Conservation (phyloP, 108 stramenopile species). For the Parietichytrium sp. region DNA sequence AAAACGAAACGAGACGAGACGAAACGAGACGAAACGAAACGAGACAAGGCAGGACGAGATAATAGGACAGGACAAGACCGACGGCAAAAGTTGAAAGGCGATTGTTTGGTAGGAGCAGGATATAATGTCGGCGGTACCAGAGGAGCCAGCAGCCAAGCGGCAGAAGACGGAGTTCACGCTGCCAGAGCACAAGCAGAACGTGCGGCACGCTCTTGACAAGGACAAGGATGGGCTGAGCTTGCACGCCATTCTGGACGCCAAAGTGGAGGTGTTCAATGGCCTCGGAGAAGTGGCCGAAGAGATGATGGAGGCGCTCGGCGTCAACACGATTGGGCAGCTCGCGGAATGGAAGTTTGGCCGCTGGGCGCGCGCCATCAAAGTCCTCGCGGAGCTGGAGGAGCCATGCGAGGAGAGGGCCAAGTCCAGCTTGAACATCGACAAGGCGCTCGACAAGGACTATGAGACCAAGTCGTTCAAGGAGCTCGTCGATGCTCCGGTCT, state of each 20-base stretch:
- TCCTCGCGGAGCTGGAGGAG: constrained; percentile 50
- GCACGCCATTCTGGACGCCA: neutral
- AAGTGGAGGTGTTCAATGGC: neutral
- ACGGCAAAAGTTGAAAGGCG: too few species aligned
- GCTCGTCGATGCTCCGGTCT: constrained; percentile 47
- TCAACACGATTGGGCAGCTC: constrained; percentile 49
- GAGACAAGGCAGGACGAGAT: too few species aligned
- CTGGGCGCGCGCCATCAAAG: constrained; percentile 48
- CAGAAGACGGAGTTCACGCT: neutral
- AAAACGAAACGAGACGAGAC: too few species aligned
- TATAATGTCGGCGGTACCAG: too few species aligned
- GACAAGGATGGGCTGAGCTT: neutral
- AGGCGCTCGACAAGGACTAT: constrained; percentile 56
- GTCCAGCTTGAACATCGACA: constrained; percentile 53
- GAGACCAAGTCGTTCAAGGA: constrained; percentile 55
- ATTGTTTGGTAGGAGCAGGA: too few species aligned
- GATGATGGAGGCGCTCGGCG: constrained; percentile 1
- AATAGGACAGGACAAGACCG: too few species aligned
- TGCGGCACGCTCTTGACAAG: constrained; percentile 4
- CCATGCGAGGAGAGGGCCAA: constrained; percentile 32
- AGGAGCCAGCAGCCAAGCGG: too few species aligned
- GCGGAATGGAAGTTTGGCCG: constrained; percentile 57
- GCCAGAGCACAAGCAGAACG: constrained; percentile 7
- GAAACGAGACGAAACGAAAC: too few species aligned
- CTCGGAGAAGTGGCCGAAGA: constrained; percentile 30